Conservation (phyloP, 148 eudicot genomes). For the Vaccinium myrtillus region DNA sequence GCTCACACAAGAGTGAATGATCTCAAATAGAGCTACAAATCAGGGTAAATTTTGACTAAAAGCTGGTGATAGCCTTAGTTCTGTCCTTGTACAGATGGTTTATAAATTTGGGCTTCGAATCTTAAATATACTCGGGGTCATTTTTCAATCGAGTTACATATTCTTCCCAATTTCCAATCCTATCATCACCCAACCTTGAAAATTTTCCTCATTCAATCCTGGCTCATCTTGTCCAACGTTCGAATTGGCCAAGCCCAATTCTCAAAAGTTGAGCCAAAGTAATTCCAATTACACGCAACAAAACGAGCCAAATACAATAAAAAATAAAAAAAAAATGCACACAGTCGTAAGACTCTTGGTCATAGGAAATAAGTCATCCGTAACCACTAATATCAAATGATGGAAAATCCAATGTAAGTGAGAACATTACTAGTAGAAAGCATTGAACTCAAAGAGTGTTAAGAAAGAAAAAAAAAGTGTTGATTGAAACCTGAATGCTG, state of each 20-base stretch:
- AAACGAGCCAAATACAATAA: background rate
- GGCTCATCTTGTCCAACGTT: background rate
- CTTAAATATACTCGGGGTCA: background rate
- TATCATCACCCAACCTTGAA: background rate
- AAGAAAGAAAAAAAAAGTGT: background rate
- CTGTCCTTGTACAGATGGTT: background rate
- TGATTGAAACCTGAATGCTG: constrained; percentile 47
- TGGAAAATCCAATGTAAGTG: background rate
- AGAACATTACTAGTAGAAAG: background rate
- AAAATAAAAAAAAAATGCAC: background rate
- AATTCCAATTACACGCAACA: background rate
- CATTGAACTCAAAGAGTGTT: background rate
- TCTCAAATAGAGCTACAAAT: too few species aligned
- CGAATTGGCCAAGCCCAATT: background rate
- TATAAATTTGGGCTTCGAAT: background rate
- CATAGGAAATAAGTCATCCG: background rate
- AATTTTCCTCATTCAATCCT: background rate
- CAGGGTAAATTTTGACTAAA: background rate
- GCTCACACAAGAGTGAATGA: too few species aligned
- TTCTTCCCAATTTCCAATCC: background rate
- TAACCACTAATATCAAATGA: background rate
- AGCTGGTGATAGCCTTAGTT: background rate
- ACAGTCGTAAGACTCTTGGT: background rate
- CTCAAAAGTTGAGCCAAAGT: background rate
- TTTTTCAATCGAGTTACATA: background rate